A percentile compares a stretch with the other conserved stretches of the same genome.
Conservation (phyloP, 495 filamentous ascomycete species). For the Baudoinia panamericana region DNA sequence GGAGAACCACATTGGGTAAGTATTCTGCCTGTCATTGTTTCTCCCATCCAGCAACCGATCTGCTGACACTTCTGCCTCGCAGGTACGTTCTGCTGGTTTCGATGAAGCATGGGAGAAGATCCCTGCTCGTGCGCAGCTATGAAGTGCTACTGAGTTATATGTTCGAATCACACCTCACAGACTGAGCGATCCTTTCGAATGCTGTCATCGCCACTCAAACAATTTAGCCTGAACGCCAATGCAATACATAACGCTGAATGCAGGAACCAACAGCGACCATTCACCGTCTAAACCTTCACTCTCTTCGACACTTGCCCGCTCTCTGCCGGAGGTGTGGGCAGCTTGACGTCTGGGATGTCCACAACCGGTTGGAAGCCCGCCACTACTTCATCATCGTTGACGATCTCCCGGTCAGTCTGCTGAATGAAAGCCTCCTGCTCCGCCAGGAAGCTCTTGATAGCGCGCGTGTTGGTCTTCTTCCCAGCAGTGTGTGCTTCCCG, state of each 20-base stretch:
- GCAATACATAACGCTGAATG: too few species aligned
- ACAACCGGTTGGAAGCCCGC: slow-evolving; percentile 35
- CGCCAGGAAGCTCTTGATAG: slow-evolving; percentile 32
- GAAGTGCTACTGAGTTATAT: not conserved
- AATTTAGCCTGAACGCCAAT: too few species aligned
- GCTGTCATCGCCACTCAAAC: too few species aligned
- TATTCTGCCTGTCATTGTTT: too few species aligned
- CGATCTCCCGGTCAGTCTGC: slow-evolving; percentile 44
- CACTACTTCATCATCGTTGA: slow-evolving; percentile 41
- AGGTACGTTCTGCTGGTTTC: slow-evolving; percentile 37
- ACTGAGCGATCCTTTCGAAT: too few species aligned
- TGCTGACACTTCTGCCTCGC: not conserved
- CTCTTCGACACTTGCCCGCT: not conserved
- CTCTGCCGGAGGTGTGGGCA: not conserved
- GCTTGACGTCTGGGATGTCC: slow-evolving; percentile 16
- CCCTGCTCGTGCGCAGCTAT: slow-evolving; percentile 18
- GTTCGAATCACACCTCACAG: too few species aligned
- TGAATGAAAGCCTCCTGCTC: slow-evolving; percentile 43
- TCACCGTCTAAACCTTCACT: too few species aligned
- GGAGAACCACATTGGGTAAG: slow-evolving; percentile 38
- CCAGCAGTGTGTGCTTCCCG: slow-evolving; percentile 21
- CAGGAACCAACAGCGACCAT: too few species aligned
- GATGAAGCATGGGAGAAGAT: slow-evolving; percentile 43
- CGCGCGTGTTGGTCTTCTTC: slow-evolving; percentile 30
- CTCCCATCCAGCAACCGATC: not conserved